Evolutionary conservation across 2,329 filamentous ascomycete species (phyloP), one percentile per base, ranked within the genome.

Genomic region (Fusarium sp.): DNA sequence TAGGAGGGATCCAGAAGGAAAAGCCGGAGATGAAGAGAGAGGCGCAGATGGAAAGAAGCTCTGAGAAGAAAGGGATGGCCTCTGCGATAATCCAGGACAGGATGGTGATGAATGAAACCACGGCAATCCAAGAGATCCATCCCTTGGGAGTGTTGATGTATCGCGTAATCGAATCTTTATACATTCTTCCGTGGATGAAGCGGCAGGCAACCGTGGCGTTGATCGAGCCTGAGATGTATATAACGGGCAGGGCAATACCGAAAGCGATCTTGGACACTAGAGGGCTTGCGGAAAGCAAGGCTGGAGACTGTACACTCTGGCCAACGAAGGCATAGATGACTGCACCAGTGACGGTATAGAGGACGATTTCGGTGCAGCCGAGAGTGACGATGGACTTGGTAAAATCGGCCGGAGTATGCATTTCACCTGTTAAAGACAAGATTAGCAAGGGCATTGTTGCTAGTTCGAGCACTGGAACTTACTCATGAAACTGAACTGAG

Each of bases 401-500:
- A 18, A 47, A 62, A 27, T 62, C 59, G 40, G 59, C 31, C 4
- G 59, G 54, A 5, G 54, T 58, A 27, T 58, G 54, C 54, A 58
- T 58, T 29, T 58, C 54, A 13, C 31, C 47, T 52, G 18, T n/a
- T n/a, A 3, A 14, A 52, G 27, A 31, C 10, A 1, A 7, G 10
- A 14, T 52, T 14, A 52, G 47, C 10, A 52, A 31, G 27, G 13
- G 4, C 4, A 5, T 52, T 14, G 20, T 6, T 1, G 1, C 27
- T 29, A 3, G 3, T 7, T 29, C 5, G 24, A 29, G 24, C 2
- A 29, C 9, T 27, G 5, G 18, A 31, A 52, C 47, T 9, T 31
- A 52, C 47, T 27, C 59, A 62, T 62, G 38, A 62, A 62, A 5
- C 38, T 50, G 27, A 62, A 62, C 45, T 62, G 60, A 22, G 42